Conservation (phyloP, 1,284 basidiomycete genomes). For the Microbotryomycetes sp. region DNA sequence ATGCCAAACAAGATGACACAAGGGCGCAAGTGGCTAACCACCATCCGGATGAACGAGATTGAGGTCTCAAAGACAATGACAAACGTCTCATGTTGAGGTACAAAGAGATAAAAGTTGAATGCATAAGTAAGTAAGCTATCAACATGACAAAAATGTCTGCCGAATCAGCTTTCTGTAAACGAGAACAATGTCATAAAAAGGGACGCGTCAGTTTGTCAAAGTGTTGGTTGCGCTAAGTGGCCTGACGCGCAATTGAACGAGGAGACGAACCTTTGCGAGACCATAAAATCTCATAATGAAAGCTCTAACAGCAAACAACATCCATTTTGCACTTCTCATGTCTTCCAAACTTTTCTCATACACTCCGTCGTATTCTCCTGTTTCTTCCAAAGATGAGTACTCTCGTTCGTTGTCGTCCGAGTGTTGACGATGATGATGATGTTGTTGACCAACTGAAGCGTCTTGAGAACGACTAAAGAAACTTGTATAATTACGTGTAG, state of each 20-base stretch:
- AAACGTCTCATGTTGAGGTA: conserved; percentile 79
- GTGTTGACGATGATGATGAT: too few species aligned
- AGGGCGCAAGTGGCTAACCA: conserved; percentile 61
- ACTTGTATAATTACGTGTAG: not conserved
- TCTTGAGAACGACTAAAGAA: not conserved
- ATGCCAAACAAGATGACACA: conserved; percentile 75
- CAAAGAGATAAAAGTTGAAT: conserved; percentile 84
- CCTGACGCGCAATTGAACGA: not conserved
- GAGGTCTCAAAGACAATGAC: conserved; percentile 80
- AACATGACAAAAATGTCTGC: conserved; percentile 93
- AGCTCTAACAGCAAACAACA: conserved; percentile 74
- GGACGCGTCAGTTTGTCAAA: not conserved
- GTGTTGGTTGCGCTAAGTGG: not conserved
- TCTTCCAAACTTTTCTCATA: conserved; percentile 49
- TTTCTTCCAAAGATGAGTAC: not conserved
- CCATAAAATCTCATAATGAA: conserved; percentile 78
- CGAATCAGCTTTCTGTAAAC: conserved; percentile 73
- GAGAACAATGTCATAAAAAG: not conserved
- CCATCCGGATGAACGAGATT: conserved; percentile 78
- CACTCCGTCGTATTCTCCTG: not conserved
- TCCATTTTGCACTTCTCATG: conserved; percentile 72
- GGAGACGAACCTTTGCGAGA: conserved; percentile 61
- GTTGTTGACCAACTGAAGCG: not conserved
- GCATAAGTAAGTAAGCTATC: conserved; percentile 94
- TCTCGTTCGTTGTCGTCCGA: not conserved